Percentiles rank a stretch among this genome's conserved stretches.
Conservation (phyloP, 768 basidiomycete genomes). For the Pulveroboletus sp. region DNA sequence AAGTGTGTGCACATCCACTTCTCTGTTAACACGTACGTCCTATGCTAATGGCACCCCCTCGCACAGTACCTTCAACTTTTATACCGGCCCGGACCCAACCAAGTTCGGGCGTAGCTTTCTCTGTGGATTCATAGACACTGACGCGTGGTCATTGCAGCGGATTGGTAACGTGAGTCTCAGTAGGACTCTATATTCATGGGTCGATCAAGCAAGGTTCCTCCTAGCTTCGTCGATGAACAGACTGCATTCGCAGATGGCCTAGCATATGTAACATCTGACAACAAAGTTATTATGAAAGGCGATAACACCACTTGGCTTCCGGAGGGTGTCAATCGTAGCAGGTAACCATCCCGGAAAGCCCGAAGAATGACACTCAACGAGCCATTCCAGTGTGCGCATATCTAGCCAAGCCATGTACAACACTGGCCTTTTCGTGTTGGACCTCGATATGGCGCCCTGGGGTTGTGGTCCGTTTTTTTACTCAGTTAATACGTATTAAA, state of each 20-base stretch:
- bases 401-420: constrained; percentile 61
- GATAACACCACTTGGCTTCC: constrained; percentile 61
- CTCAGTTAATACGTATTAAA: neutral
- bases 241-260: constrained; percentile 54
- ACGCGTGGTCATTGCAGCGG: constrained; percentile 45
- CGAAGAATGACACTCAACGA: neutral
- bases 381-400: constrained; percentile 64
- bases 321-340: constrained; percentile 54
- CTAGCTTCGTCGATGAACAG: constrained; percentile 58
- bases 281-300: constrained; percentile 72
- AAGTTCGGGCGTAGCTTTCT: constrained; percentile 34
- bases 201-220: constrained; percentile 9
- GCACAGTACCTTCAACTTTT: constrained; percentile 58
- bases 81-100: constrained; percentile 61
- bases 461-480: constrained; percentile 61
- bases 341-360: constrained; percentile 37
- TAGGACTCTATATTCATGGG: neutral
- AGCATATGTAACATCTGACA: constrained; percentile 54
- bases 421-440: constrained; percentile 81
- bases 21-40: neutral
- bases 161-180: constrained; percentile 57
- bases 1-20: constrained; percentile 45
- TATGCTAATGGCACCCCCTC: constrained; percentile 4
- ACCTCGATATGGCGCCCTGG: constrained; percentile 81
- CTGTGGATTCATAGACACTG: constrained; percentile 12